These are phyloP conservation scores for Plectosphaerella cucumerina DNA, from an alignment of 2,329 filamentous ascomycete species.

Conservation along the genomic window DNA sequence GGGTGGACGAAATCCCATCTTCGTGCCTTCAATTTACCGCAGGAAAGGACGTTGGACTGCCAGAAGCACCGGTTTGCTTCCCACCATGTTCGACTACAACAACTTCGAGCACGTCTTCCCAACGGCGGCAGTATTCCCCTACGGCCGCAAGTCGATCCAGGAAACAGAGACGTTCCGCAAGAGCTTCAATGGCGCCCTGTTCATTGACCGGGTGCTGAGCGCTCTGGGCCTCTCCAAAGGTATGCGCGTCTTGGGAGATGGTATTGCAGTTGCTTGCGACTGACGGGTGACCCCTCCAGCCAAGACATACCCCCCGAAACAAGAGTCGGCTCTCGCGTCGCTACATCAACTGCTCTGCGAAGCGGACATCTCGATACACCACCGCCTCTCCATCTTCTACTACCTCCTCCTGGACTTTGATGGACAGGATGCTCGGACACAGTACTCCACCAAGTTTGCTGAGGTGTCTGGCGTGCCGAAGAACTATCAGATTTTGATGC, in stretches of 20 bases:
- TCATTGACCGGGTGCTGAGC: constrained; percentile 74
- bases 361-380: constrained; percentile 61
- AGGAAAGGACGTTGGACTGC: neutral
- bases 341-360: constrained; percentile 68
- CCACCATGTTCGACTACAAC: constrained; percentile 57
- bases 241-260: constrained; percentile 24
- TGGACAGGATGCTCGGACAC: constrained; percentile 43
- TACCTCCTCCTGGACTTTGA: constrained; percentile 78
- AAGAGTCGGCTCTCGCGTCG: constrained; percentile 60
- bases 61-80: neutral
- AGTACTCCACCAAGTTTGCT: constrained; percentile 55
- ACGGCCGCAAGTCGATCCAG: constrained; percentile 56
- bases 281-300: constrained; percentile 24
- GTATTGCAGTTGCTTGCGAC: neutral
- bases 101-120: constrained; percentile 67
- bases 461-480: constrained; percentile 61
- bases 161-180: constrained; percentile 65
- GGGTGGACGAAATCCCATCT: too few species aligned
- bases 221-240: constrained; percentile 67
- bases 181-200: constrained; percentile 64
- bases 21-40: too few species aligned
- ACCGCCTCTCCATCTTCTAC: constrained; percentile 79
- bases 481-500: constrained; percentile 77
- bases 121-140: constrained; percentile 54
- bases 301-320: constrained; percentile 71